Evolutionary conservation across 2,329 filamentous ascomycete genomes (phyloP).

Genomic region (Sordariomycetes sp.): DNA sequence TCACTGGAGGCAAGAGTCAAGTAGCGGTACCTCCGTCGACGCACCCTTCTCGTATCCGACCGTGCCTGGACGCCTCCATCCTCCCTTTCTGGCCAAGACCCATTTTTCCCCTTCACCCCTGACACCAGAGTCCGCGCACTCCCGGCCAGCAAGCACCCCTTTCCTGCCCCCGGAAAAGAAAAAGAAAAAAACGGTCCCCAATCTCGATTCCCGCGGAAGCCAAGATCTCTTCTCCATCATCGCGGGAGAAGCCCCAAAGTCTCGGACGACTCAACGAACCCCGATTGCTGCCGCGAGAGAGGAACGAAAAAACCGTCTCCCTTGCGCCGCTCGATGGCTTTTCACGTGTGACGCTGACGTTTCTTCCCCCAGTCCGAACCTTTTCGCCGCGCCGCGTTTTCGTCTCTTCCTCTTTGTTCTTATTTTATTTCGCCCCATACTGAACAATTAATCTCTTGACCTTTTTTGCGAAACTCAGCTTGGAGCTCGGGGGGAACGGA

Average conservation of each 20-base stretch:
- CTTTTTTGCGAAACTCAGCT: no score
- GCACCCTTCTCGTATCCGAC: background rate
- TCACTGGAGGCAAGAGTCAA: background rate
- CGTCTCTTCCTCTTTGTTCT: background rate
- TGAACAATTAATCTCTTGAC: no score
- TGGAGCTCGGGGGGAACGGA: no score
- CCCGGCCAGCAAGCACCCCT: background rate
- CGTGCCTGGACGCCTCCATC: background rate
- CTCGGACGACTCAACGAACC: background rate
- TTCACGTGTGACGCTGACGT: background rate
- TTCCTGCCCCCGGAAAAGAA: background rate
- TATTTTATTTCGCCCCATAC: background rate
- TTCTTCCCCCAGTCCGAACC: background rate
- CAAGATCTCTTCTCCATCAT: background rate
- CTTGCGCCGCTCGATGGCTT: constrained; percentile 1
- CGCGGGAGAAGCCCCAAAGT: background rate
- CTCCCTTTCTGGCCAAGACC: background rate
- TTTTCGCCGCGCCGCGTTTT: background rate
- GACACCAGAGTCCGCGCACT: background rate
- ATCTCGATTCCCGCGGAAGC: background rate
- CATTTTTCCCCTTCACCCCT: background rate
- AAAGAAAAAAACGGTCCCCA: background rate
- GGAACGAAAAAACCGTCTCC: background rate
- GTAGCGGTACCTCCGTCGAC: background rate
- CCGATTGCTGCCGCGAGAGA: background rate